Evolutionary conservation across 257 asterid species (phyloP).

Genomic region (Primulina tabacum): DNA sequence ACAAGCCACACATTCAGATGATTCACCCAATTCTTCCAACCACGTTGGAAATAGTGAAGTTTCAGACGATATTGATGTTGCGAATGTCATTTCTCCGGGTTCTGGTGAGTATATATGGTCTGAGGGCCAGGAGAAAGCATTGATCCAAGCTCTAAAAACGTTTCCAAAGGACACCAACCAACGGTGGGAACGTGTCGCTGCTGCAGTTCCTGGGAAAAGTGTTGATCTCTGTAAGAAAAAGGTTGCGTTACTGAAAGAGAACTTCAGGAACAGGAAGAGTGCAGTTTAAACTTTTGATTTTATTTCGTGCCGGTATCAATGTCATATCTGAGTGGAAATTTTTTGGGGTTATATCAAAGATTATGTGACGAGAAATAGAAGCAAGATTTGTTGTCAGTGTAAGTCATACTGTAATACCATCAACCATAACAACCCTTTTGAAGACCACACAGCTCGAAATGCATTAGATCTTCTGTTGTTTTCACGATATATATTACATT

Average conservation of each 20-base stretch:
- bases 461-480: neutral
- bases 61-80: constrained; percentile 32
- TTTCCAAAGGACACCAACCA: constrained; percentile 79
- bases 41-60: constrained; percentile 31
- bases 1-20: constrained; percentile 28
- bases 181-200: constrained; percentile 85
- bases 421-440: neutral
- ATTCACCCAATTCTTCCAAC: constrained; percentile 29
- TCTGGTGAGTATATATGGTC: constrained; percentile 79
- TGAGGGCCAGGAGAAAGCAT: constrained; percentile 72
- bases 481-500: neutral
- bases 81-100: constrained; percentile 39
- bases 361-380: neutral
- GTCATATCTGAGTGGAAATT: neutral
- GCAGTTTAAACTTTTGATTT: constrained; percentile 30
- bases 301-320: neutral
- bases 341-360: neutral
- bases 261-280: constrained; percentile 77
- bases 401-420: neutral
- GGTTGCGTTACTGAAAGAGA: constrained; percentile 66
- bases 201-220: constrained; percentile 81
- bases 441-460: neutral
- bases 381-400: neutral
- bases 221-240: constrained; percentile 72
- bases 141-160: constrained; percentile 85